A percentile compares a stretch with the other conserved stretches of the same genome.
Conservation (phyloP, 108 stramenopile species). For the Chaetoceros muelleri region DNA sequence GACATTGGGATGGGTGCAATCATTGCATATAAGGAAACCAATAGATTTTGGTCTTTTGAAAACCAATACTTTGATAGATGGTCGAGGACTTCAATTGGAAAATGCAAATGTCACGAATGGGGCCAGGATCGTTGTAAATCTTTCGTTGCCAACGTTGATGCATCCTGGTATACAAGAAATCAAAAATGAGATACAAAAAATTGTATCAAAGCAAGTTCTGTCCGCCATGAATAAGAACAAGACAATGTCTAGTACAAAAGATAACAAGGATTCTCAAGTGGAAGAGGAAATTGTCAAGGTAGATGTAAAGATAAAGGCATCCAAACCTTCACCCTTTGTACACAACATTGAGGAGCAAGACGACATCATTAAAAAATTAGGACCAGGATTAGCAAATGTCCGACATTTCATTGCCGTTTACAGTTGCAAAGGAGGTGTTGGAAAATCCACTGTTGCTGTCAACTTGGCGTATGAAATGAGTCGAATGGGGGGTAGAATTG, state of each 20-base stretch:
- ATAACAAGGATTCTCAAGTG: conserved; percentile 3
- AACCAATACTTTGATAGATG: no score
- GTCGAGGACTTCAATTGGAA: no score
- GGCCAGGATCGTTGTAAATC: conserved; percentile 27
- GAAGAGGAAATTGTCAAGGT: conserved; percentile 9
- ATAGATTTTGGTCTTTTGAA: no score
- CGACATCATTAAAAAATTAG: conserved; percentile 23
- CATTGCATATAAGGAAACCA: no score
- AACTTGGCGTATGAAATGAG: conserved; percentile 97
- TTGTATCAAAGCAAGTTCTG: no score
- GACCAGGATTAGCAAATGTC: conserved; percentile 57
- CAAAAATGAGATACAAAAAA: conserved; percentile 22
- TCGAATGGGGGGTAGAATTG: conserved; percentile 74
- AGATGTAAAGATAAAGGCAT: conserved; percentile 20
- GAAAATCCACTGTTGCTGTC: conserved; percentile 94
- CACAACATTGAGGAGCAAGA: conserved; percentile 20
- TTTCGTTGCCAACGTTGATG: conserved; percentile 51
- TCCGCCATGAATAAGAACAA: no score
- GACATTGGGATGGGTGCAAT: conserved; percentile 35
- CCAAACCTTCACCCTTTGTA: conserved; percentile 21
- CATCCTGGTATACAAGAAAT: conserved; percentile 49
- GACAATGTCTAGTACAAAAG: no score
- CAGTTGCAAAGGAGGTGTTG: conserved; percentile 96
- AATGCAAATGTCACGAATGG: no score
- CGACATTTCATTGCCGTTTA: conserved; percentile 78